Evolutionary conservation across 2,329 filamentous ascomycete species (phyloP).

Genomic region (Botrytis aclada): DNA sequence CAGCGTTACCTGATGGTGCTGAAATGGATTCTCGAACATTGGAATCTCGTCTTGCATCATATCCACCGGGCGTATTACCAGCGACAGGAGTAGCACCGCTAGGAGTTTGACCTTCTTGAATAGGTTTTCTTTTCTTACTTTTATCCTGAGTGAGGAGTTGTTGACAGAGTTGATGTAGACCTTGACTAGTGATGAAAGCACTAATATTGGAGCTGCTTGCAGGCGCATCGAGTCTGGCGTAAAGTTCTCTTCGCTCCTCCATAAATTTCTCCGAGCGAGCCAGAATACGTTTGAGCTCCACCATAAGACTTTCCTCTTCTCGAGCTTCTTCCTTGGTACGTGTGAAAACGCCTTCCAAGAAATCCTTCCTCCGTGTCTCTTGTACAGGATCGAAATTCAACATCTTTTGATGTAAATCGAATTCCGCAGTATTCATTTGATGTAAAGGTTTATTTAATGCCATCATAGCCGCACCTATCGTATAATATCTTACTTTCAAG

Average conservation of each 20-base stretch:
- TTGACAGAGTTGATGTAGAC: conserved; percentile 75
- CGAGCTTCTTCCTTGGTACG: conserved; percentile 83
- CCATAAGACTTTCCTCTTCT: conserved; percentile 84
- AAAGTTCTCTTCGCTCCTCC: conserved; percentile 82
- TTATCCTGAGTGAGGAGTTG: conserved; percentile 81
- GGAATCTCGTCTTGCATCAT: conserved; percentile 40
- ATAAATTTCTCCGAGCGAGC: conserved; percentile 82
- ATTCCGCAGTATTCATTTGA: conserved; percentile 85
- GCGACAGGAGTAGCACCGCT: conserved; percentile 42
- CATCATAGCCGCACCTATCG: conserved; percentile 79
- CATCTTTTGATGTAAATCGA: conserved; percentile 78
- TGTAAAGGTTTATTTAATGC: conserved; percentile 74
- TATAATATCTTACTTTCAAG: conserved; percentile 87
- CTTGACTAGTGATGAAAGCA: conserved; percentile 76
- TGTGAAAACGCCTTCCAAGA: conserved; percentile 75
- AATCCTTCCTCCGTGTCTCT: conserved; percentile 78
- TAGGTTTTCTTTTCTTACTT: conserved; percentile 79
- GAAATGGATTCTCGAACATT: conserved; percentile 37
- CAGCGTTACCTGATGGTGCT: conserved; percentile 38
- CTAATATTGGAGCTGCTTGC: conserved; percentile 65
- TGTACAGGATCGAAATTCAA: conserved; percentile 78
- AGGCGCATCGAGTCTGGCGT: conserved; percentile 81
- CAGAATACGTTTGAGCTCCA: conserved; percentile 89
- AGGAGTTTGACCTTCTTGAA: conserved; percentile 50
- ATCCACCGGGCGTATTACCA: conserved; percentile 35